Conservation (phyloP, 176 grass and related monocot species). For the Oryza meridionalis region DNA sequence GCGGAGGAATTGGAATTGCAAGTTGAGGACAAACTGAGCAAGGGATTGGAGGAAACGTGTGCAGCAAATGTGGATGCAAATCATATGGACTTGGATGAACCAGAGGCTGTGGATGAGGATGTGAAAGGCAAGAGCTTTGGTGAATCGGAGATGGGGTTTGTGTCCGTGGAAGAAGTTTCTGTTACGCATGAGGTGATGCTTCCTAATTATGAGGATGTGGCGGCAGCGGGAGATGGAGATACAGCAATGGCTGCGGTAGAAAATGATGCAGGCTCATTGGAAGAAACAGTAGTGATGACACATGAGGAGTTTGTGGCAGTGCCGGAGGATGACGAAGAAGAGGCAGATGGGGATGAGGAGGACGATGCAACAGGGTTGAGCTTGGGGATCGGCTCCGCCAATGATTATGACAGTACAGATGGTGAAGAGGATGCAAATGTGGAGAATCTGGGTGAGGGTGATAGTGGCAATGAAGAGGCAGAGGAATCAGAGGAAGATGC, state of each 20-base stretch:
- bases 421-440: constrained; percentile 39
- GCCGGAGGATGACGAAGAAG: constrained; percentile 32
- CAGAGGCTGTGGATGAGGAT: background rate
- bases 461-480: constrained; percentile 44
- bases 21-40: constrained; percentile 1
- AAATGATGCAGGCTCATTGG: constrained; percentile 32
- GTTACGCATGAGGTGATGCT: background rate
- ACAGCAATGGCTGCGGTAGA: background rate
- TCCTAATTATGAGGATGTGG: background rate
- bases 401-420: constrained; percentile 52
- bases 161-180: background rate
- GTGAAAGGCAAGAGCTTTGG: background rate
- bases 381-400: constrained; percentile 41
- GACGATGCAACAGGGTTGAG: constrained; percentile 48
- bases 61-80: constrained; percentile 22
- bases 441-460: constrained; percentile 49
- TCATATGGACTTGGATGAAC: constrained; percentile 29
- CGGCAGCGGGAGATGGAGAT: constrained; percentile 4
- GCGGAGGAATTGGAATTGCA: constrained; percentile 20
- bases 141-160: constrained; percentile 23
- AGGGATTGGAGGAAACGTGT: background rate
- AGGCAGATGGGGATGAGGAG: constrained; percentile 36
- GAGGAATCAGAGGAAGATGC: constrained; percentile 44
- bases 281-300: constrained; percentile 19
- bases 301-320: constrained; percentile 32